phyloP scores from a whole-genome alignment of 2,329 filamentous ascomycete genomes.

The Gliomastix tumulicola region DNA sequence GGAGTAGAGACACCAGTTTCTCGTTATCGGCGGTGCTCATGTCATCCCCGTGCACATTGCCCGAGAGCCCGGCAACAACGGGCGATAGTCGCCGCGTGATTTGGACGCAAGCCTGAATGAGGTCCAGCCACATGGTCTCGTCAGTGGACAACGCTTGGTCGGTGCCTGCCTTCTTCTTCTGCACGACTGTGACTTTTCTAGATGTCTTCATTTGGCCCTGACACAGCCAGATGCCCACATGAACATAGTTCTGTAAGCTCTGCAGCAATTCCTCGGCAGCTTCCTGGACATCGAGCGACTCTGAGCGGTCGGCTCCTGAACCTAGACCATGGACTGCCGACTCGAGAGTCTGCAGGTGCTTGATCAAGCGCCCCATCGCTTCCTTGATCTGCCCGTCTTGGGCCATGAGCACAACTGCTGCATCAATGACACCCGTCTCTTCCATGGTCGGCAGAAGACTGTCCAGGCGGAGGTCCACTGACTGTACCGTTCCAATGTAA shows the following conservation, averaged over 20 bases:
- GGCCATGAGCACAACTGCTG: constrained; percentile 84
- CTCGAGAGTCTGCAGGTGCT: constrained; percentile 73
- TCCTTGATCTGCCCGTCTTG: constrained; percentile 76
- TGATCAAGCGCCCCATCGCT: constrained; percentile 80
- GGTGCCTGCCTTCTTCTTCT: constrained; percentile 38
- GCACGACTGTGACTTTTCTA: constrained; percentile 25
- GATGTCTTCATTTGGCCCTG: constrained; percentile 70
- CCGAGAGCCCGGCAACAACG: constrained; percentile 32
- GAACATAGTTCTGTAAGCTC: constrained; percentile 79
- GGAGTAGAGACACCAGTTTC: constrained; percentile 60
- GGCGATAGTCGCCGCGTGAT: constrained; percentile 59
- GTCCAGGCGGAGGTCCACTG: constrained; percentile 72
- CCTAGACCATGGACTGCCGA: constrained; percentile 65
- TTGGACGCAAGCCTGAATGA: constrained; percentile 54
- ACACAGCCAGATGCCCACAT: constrained; percentile 94
- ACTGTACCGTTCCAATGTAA: constrained; percentile 71
- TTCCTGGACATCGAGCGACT: constrained; percentile 43
- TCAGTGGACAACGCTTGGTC: constrained; percentile 41
- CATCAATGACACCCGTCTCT: constrained; percentile 82
- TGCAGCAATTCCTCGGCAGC: constrained; percentile 68
- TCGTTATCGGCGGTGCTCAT: constrained; percentile 43
- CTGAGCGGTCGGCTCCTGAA: constrained; percentile 34
- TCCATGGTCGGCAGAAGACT: constrained; percentile 83
- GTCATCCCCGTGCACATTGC: constrained; percentile 13
- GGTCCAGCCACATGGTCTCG: constrained; percentile 51